These are phyloP conservation scores for Apiospora sp. DNA, from an alignment of 2,329 filamentous ascomycete genomes.

Conservation along the genomic window DNA sequence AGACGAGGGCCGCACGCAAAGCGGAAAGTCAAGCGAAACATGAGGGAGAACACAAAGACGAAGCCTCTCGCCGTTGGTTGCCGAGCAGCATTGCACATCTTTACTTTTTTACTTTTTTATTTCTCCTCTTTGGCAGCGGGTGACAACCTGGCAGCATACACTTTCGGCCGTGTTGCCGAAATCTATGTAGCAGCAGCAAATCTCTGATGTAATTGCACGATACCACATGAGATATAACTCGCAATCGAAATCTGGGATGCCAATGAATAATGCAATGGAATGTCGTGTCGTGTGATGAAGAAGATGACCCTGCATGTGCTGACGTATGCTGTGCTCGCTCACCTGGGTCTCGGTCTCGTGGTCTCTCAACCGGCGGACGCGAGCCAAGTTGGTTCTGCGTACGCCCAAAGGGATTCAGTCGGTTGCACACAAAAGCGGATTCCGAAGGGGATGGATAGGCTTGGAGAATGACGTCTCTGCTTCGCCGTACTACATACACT, in stretches of 20 bases:
- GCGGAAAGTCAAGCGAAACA: conserved; percentile 1
- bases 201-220: conserved; percentile 9
- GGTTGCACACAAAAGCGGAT: background rate
- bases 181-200: background rate
- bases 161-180: background rate
- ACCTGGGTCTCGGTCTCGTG: background rate
- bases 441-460: no score
- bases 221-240: background rate
- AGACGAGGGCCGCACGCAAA: background rate
- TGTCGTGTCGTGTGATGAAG: conserved; percentile 2
- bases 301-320: conserved; percentile 1
- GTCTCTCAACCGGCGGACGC: background rate
- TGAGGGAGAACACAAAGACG: background rate
- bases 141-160: background rate
- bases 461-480: background rate
- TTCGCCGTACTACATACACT: background rate
- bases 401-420: background rate
- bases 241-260: background rate
- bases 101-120: no score
- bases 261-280: background rate
- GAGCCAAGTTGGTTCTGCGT: background rate
- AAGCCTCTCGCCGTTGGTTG: background rate
- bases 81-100: background rate
- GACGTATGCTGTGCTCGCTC: conserved; percentile 13
- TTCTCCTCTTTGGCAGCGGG: background rate